Evolutionary conservation across 1,139 yeast genomes (phyloP).

Genomic region (Candida labiduridarum): DNA sequence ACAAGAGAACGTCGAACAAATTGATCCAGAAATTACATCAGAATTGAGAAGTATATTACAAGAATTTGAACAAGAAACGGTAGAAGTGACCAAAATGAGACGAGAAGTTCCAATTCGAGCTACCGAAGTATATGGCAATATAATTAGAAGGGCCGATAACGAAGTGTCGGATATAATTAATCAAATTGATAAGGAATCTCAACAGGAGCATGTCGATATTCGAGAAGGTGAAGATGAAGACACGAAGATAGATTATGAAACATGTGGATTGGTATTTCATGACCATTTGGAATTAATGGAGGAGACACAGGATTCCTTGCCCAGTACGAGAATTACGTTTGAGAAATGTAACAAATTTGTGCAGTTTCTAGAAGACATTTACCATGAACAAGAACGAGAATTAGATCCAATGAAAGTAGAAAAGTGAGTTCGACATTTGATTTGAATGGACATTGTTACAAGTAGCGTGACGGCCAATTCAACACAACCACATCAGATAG

Average conservation of each 20-base stretch:
- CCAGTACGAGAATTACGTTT: conserved; percentile 35
- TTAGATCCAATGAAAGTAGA: background rate
- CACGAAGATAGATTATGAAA: conserved; percentile 13
- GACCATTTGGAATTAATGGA: conserved; percentile 25
- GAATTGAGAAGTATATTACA: conserved; percentile 53
- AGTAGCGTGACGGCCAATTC: too few species aligned
- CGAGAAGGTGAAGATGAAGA: conserved; percentile 7
- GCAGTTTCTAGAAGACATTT: conserved; percentile 30
- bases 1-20: conserved; percentile 57
- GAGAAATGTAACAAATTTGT: conserved; percentile 33
- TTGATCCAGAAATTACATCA: conserved; percentile 60
- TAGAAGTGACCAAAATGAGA: conserved; percentile 53
- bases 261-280: conserved; percentile 24
- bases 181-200: conserved; percentile 17
- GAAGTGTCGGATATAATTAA: conserved; percentile 27
- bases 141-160: conserved; percentile 33
- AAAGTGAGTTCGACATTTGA: too few species aligned
- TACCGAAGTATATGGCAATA: conserved; percentile 26
- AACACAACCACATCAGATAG: too few species aligned
- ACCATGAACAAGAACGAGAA: conserved; percentile 13
- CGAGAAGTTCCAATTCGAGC: conserved; percentile 51
- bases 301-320: conserved; percentile 32
- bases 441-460: too few species aligned
- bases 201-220: conserved; percentile 15
- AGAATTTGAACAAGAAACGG: conserved; percentile 60